Base-by-base conservation (phyloP, 805 yeast genomes). In the Schwanniomyces pseudopolymorphus region DNA sequence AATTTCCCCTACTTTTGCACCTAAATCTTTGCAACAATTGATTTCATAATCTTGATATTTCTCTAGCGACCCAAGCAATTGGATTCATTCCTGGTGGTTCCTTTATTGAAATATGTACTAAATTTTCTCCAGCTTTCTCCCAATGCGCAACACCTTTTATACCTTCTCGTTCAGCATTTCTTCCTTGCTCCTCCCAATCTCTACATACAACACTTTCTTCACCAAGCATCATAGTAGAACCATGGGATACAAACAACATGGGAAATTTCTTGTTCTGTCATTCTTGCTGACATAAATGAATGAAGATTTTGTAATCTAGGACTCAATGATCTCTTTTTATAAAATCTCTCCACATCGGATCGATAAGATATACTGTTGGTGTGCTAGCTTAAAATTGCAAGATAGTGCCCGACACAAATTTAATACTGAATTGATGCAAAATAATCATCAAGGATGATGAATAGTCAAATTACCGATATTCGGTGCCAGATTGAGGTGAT, bases 31-130 rank as follows among this genome's bases (percentile, higher is more conserved):
- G 11, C 42, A 26, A 24, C 42, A 25, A 27, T 39, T 39, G 16
- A 39, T 39, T 16, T 27, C 31, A 19, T 39, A 39, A 27, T 39
- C 27, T 39, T 39, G 31, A 21, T 39, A 39, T 11, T 39, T 39
- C 26, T 39, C 33, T 39, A n/a, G 42, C 42, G n/a, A 39, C 42
- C 42, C 42, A 39, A n/a, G 42, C 19, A 3, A 26, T 39, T 10
- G 42, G 42, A 26, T 39, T 39, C 42, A 39, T 39, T 39, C 42
- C 42, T 17, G 42, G 42, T 9, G 42, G 42, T 39, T 39, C 42
- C 17, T 39, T 39, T 39, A 39, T 39, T 3, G 42, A 39, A 14
- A 39, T 35, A 27, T 39, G 42, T 6, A 39, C 35, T 5, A 39
- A 16, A 39, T 39, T 26, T 19, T 39, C 33, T 11, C 42, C 42